Evolutionary conservation across 768 basidiomycete genomes (phyloP).

Genomic region (Omphalotus guepiniiformis): DNA sequence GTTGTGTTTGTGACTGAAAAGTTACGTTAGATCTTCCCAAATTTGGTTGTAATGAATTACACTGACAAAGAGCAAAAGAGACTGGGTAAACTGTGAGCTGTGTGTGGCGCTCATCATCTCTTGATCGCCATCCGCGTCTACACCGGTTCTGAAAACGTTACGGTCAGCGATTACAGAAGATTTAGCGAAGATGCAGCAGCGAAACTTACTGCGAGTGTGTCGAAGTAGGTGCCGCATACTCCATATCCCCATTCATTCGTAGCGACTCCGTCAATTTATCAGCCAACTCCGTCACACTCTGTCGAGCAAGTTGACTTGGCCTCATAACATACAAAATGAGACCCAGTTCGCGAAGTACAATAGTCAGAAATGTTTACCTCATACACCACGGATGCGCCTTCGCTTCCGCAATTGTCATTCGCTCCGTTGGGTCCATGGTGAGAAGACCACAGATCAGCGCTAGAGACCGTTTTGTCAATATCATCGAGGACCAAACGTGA

Average conservation of each 20-base stretch:
- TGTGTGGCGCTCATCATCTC: constrained; percentile 53
- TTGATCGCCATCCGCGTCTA: constrained; percentile 55
- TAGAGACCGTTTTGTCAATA: constrained; percentile 24
- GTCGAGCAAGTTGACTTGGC: constrained; percentile 63
- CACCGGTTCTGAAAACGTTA: constrained; percentile 18
- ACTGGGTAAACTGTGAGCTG: constrained; percentile 74
- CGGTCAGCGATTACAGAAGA: background rate
- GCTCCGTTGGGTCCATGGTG: constrained; percentile 59
- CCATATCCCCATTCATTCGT: constrained; percentile 68
- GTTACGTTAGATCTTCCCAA: too few species aligned
- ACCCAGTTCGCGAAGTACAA: background rate
- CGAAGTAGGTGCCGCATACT: constrained; percentile 58
- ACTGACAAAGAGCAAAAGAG: constrained; percentile 78
- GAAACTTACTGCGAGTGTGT: constrained; percentile 27
- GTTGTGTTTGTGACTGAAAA: constrained; percentile 76
- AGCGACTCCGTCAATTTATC: constrained; percentile 67
- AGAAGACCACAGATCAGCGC: constrained; percentile 76
- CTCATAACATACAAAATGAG: constrained; percentile 29
- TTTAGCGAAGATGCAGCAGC: background rate
- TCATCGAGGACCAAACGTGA: background rate
- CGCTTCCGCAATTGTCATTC: constrained; percentile 56
- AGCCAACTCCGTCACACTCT: constrained; percentile 52
- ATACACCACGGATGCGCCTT: constrained; percentile 68
- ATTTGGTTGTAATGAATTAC: too few species aligned
- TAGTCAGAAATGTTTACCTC: constrained; percentile 39